phyloP scores from a whole-genome alignment of 163 green algal genomes.

The Prototheca cutis region DNA sequence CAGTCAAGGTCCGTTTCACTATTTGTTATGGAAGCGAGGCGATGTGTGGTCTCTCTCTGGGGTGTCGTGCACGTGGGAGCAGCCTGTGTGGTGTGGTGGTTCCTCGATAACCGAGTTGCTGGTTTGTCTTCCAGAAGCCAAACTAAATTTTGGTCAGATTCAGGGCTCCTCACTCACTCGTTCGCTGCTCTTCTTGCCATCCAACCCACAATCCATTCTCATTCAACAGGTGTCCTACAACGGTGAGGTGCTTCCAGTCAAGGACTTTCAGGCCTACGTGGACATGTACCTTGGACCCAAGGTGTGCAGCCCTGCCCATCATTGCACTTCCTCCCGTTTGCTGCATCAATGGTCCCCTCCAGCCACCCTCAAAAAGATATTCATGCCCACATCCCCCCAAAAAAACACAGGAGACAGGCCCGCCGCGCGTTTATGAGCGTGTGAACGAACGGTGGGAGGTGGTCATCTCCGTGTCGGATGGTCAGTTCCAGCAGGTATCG shows the following conservation, averaged over 20 bases:
- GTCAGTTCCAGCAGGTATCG: slow-evolving; percentile 90
- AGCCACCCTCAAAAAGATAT: no score
- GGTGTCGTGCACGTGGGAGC: neutral
- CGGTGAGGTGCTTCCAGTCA: slow-evolving; percentile 70
- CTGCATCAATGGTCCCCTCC: no score
- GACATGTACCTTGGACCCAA: slow-evolving; percentile 84
- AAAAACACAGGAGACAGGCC: slow-evolving; percentile 15
- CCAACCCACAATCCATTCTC: no score
- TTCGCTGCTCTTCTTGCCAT: no score
- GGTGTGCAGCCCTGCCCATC: neutral
- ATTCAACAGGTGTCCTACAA: slow-evolving; percentile 86
- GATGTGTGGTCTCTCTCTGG: no score
- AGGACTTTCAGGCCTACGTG: slow-evolving; percentile 92
- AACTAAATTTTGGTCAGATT: no score
- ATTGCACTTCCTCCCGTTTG: no score
- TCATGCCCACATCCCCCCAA: no score
- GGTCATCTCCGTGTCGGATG: slow-evolving; percentile 66
- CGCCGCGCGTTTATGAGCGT: slow-evolving; percentile 74
- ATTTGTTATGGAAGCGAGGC: no score
- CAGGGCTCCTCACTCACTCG: no score
- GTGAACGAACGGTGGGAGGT: slow-evolving; percentile 88
- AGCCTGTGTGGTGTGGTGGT: neutral
- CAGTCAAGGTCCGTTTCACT: slow-evolving; percentile 85
- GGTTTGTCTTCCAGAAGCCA: no score
- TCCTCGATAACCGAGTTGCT: no score